Evolutionary conservation across 495 filamentous ascomycete species (phyloP).

Genomic region (Amniculicola lignicola): DNA sequence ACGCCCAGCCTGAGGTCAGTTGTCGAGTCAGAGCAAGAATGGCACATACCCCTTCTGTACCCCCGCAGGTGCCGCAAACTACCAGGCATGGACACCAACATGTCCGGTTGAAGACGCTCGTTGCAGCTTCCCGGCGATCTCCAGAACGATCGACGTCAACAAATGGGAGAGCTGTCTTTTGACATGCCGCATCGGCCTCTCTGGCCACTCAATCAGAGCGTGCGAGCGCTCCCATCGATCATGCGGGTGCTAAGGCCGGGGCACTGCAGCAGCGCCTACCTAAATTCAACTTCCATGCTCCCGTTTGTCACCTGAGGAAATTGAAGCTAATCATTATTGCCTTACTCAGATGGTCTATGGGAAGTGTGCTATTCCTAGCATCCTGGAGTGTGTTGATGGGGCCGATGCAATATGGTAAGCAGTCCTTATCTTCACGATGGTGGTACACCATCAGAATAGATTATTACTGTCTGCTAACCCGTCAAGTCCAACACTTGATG

Average conservation of each 20-base stretch:
- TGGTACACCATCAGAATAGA: slow-evolving; percentile 1
- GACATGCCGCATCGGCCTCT: slow-evolving; percentile 27
- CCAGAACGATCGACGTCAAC: not conserved
- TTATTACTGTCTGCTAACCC: not conserved
- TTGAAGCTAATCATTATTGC: slow-evolving; percentile 23
- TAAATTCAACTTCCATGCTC: slow-evolving; percentile 27
- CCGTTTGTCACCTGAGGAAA: slow-evolving; percentile 17
- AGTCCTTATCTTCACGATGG: not conserved
- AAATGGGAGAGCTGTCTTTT: not conserved
- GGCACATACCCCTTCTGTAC: slow-evolving; percentile 13
- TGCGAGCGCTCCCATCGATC: slow-evolving; percentile 29
- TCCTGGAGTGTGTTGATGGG: slow-evolving; percentile 96
- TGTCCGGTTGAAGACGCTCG: slow-evolving; percentile 1
- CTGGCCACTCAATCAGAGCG: slow-evolving; percentile 27
- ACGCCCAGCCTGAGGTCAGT: slow-evolving; percentile 12
- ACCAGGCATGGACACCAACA: slow-evolving; percentile 6
- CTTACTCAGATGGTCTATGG: slow-evolving; percentile 80
- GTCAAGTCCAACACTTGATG: slow-evolving; percentile 66
- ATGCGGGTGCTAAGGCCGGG: slow-evolving; percentile 34
- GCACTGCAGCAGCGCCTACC: slow-evolving; percentile 33
- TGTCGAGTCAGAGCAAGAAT: slow-evolving; percentile 7
- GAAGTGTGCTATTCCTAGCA: slow-evolving; percentile 81
- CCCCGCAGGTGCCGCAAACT: slow-evolving; percentile 7
- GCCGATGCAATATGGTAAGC: slow-evolving; percentile 64
- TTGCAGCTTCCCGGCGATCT: slow-evolving; percentile 1